A percentile compares a stretch with the other conserved stretches of the same genome.
Conservation (phyloP, 2,329 filamentous ascomycete genomes). For the Magnaporthales sp. region DNA sequence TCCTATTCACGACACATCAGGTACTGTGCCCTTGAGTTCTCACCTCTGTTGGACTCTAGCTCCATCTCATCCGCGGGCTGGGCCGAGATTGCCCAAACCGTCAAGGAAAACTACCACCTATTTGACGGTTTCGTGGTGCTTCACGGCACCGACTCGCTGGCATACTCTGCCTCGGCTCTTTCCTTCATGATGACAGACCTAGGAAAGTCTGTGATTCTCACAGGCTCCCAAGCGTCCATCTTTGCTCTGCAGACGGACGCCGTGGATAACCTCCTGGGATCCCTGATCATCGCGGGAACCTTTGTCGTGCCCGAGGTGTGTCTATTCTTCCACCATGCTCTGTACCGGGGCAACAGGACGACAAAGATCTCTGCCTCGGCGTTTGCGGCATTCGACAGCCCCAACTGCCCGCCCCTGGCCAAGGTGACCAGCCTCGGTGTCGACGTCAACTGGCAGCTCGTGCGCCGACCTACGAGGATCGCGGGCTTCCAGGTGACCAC, state of each 20-base stretch:
- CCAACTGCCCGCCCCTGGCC: constrained; percentile 77
- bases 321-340: constrained; percentile 85
- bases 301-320: constrained; percentile 91
- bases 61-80: constrained; percentile 82
- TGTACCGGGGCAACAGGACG: constrained; percentile 80
- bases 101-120: constrained; percentile 75
- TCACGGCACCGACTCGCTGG: constrained; percentile 83
- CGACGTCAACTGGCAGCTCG: constrained; percentile 70
- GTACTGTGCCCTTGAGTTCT: constrained; percentile 79
- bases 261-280: constrained; percentile 81
- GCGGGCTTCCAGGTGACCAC: constrained; percentile 66
- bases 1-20: constrained; percentile 73
- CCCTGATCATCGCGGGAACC: constrained; percentile 81
- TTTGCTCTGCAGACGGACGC: constrained; percentile 86
- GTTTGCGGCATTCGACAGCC: constrained; percentile 80
- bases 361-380: constrained; percentile 82
- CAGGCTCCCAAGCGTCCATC: constrained; percentile 77
- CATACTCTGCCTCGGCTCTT: constrained; percentile 81
- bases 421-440: constrained; percentile 74
- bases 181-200: constrained; percentile 91
- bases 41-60: constrained; percentile 77
- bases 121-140: constrained; percentile 90
- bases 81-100: constrained; percentile 73
- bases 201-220: constrained; percentile 85
- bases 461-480: constrained; percentile 65